Evolutionary conservation across 495 filamentous ascomycete genomes (phyloP), one percentile per base, ranked within the genome.

Genomic region (Aspergillus conjunctus): DNA sequence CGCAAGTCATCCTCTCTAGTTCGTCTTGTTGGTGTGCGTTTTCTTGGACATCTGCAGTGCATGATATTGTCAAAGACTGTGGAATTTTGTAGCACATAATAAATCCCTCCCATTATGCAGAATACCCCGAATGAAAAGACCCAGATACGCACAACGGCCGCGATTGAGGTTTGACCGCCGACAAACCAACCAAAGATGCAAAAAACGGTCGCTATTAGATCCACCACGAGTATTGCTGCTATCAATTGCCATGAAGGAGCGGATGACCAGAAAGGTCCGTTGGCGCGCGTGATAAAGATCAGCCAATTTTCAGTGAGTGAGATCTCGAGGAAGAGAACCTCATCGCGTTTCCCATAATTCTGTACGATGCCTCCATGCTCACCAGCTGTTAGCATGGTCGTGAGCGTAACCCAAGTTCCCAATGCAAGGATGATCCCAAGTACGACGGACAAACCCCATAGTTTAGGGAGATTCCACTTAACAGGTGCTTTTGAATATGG

Each of bases 281-380:
- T 90, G 74, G 90, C 88, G 80, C 92, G 89, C 61, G 92, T 96
- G 74, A 96, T 92, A 80, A 97, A 93, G 77, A 97, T 97, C 48
- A 96, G 84, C 92, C 92, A 96, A 77, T 94, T 97, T 80, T 96
- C 90, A 55, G 92, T 90, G 58, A 96, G 84, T 12, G 90, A 88
- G 73, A 97, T 91, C 73, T 97, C 83, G 51, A 97, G 86, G 81
- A 97, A 96, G 62, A 97, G 71, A 43, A 97, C 87, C 61, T 85
- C 83, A 69, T 96, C 89, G 46, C 88, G 83, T 67, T 87, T 84
- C 79, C 92, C 92, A 64, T 87, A 88, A 75, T 92, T 91, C 80
- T 95, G 88, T 58, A 92, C 87, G 64, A 96, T 91, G 81, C 92
- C 92, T 66, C 87, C 89, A 61, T 87, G 71, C 59, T 83, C 71